These are phyloP conservation scores for Fistulifera solaris DNA, from an alignment of 108 stramenopile genomes.

Conservation along the genomic window DNA sequence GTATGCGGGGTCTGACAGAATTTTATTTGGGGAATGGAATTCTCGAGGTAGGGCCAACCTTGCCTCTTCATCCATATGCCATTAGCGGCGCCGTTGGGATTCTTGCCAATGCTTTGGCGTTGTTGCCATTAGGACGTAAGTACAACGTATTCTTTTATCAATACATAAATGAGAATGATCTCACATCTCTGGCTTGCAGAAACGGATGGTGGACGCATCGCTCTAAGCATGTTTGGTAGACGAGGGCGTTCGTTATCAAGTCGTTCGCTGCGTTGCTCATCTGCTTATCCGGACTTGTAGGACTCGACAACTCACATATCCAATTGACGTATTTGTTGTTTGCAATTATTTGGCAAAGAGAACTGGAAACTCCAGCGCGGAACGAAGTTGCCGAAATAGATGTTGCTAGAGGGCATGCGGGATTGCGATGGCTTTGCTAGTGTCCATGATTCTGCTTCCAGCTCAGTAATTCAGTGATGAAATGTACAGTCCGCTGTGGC, in stretches of 20 bases:
- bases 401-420: background rate
- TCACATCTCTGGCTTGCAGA: constrained; percentile 11
- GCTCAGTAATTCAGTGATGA: no score
- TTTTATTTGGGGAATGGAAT: constrained; percentile 34
- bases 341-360: constrained; percentile 48
- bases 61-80: constrained; percentile 48
- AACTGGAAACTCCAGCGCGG: constrained; percentile 47
- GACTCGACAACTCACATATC: constrained; percentile 39
- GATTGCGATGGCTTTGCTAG: background rate
- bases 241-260: constrained; percentile 43
- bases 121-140: constrained; percentile 46
- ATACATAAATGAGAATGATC: background rate
- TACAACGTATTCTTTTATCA: constrained; percentile 1
- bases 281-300: constrained; percentile 46
- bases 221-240: constrained; percentile 60
- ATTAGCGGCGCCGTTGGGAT: constrained; percentile 48
- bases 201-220: constrained; percentile 71
- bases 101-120: constrained; percentile 38
- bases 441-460: background rate
- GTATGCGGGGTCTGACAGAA: constrained; percentile 46
- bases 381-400: constrained; percentile 69
- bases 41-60: constrained; percentile 17
- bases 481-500: no score
- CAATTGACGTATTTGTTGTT: constrained; percentile 45
- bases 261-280: constrained; percentile 34